Evolutionary conservation across 768 basidiomycete genomes (phyloP), one percentile per base, ranked within the genome.

Genomic region (Grammothele lineata): DNA sequence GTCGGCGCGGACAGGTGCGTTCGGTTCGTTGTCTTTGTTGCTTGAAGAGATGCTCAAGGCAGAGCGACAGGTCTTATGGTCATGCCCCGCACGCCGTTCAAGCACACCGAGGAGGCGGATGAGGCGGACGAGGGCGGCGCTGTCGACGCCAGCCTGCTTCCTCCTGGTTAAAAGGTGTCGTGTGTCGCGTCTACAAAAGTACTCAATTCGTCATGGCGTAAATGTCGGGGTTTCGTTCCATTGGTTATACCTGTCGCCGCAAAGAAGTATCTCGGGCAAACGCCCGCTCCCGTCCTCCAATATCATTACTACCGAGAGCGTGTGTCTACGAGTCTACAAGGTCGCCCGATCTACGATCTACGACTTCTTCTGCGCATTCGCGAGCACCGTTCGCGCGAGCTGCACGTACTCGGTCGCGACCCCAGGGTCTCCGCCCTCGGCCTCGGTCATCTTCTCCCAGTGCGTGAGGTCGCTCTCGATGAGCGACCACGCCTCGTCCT

Each of bases 61-160:
- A 25, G 23, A n/a, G 15, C 19, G 6, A 18, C 52, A 95, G 94
- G 94, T 62, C 70, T 90, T 32, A 99, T 99, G 95, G 94, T 90
- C 5, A 96, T 99, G 89, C 96, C 96, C 4, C 81, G 96, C 51
- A 96, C 96, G 5, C 94, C 95, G 2, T 87, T 98, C 59, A 70
- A 74, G 43, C 66, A 72, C 21, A 59, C 66, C 1, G 81, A 82
- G 5, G 81, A 82, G 5, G 81, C 81, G 12, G 85, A 58, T 5
- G 64, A 63, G 4, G 66, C 70, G 21, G 78, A 75, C 19, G 81
- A 76, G 38, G 66, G 60, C 19, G 82, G 73, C 37, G 68, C 69
- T n/a, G 76, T 99, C 35, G 96, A 99, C 63, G 85, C 92, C 5
- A 92, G 86, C 58, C 72, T 96, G 34, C 83, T 99, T 3, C 96